phyloP scores from a whole-genome alignment of 1,284 basidiomycete species.

The Rhodotorula sp. region DNA sequence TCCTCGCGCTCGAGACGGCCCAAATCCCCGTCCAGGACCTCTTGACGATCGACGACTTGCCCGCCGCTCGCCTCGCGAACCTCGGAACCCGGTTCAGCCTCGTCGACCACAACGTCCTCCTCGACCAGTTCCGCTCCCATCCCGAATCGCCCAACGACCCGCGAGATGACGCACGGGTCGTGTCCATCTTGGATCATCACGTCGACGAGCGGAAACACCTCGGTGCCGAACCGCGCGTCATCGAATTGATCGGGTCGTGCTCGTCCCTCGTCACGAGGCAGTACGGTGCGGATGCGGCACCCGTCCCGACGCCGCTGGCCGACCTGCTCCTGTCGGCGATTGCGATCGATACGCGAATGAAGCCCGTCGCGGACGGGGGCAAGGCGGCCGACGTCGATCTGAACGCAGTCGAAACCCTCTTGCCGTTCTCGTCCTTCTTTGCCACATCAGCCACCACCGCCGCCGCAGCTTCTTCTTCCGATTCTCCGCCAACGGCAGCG shows the following conservation, averaged over 20 bases:
- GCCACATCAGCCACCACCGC: conserved; percentile 7
- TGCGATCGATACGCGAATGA: conserved; percentile 76
- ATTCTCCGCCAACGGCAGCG: neutral
- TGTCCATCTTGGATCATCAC: conserved; percentile 89
- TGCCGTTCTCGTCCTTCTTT: conserved; percentile 42
- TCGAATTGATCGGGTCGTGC: conserved; percentile 69
- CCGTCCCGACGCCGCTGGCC: conserved; percentile 59
- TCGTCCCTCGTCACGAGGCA: conserved; percentile 68
- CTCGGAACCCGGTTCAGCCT: conserved; percentile 59
- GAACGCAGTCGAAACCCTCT: conserved; percentile 62
- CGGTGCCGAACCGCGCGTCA: conserved; percentile 62
- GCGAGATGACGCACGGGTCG: conserved; percentile 54
- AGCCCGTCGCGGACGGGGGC: conserved; percentile 53
- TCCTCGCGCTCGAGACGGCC: conserved; percentile 64
- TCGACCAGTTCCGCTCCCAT: conserved; percentile 54
- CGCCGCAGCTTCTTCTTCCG: neutral
- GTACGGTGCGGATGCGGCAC: conserved; percentile 43
- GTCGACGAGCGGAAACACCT: conserved; percentile 72
- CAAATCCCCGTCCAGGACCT: conserved; percentile 59
- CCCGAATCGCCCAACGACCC: conserved; percentile 37
- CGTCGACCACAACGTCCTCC: conserved; percentile 82
- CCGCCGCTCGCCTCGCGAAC: conserved; percentile 22
- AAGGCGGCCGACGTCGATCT: conserved; percentile 69
- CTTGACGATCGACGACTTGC: conserved; percentile 53
- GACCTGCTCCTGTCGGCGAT: conserved; percentile 75